These are phyloP conservation scores for Tetratostichococcus sp. DNA, from an alignment of 139 green algal species.

Conservation along the genomic window DNA sequence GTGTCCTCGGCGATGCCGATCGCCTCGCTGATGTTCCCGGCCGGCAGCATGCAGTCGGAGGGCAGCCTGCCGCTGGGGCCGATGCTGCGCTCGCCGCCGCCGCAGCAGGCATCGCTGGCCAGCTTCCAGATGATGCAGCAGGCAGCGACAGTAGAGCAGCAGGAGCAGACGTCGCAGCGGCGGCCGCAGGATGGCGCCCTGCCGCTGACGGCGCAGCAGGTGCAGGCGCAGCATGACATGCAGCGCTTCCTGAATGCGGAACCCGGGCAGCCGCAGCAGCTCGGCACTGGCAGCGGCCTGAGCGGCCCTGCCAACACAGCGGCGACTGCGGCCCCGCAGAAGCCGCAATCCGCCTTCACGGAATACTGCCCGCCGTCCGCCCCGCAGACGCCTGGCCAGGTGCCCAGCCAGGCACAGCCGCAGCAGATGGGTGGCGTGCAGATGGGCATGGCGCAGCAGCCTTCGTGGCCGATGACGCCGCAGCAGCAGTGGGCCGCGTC, in stretches of 20 bases:
- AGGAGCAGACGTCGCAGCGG: not conserved
- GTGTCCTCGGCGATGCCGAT: not conserved
- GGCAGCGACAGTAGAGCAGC: too few relatives aligned
- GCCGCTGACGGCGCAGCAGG: not conserved
- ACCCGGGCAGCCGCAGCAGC: not conserved
- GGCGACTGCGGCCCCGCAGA: too few relatives aligned
- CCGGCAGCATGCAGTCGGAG: not conserved
- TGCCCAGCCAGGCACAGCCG: not conserved
- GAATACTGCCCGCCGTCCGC: too few relatives aligned
- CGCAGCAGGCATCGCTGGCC: not conserved
- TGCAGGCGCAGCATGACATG: not conserved
- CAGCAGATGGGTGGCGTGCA: not conserved
- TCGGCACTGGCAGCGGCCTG: not conserved
- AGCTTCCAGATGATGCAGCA: not conserved
- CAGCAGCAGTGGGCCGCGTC: not conserved
- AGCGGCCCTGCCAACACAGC: too few relatives aligned
- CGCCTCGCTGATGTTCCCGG: not conserved
- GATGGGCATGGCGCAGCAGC: not conserved
- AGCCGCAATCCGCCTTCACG: too few relatives aligned
- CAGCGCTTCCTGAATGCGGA: not conserved
- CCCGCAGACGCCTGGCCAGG: not conserved
- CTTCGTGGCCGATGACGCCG: not conserved
- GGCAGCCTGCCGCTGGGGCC: not conserved
- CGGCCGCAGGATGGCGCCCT: too few relatives aligned
- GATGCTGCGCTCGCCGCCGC: not conserved